These are phyloP conservation scores for Pulveroboletus sp. DNA, from an alignment of 768 basidiomycete genomes.

Conservation along the genomic window DNA sequence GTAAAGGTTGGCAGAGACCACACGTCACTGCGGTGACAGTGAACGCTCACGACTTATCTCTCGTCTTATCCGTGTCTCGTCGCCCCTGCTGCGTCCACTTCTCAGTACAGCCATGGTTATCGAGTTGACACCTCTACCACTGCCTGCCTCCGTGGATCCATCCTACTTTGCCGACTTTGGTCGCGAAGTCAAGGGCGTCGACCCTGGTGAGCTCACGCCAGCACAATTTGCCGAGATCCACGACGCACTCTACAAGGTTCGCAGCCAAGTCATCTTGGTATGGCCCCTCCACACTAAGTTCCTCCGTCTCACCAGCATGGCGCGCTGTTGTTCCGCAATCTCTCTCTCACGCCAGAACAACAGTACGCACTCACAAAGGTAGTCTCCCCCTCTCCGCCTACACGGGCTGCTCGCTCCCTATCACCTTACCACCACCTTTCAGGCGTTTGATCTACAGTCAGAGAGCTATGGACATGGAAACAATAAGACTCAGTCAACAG, in stretches of 20 bases:
- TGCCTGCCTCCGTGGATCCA: slow-evolving; percentile 69
- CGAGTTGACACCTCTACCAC: slow-evolving; percentile 57
- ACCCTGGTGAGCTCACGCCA: slow-evolving; percentile 57
- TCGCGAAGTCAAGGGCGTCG: slow-evolving; percentile 66
- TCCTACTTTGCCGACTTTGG: slow-evolving; percentile 69
- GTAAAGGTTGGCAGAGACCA: no score
- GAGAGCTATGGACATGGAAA: slow-evolving; percentile 81
- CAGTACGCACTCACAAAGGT: slow-evolving; percentile 86
- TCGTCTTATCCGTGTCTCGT: not conserved
- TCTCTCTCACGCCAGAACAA: slow-evolving; percentile 67
- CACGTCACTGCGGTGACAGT: no score
- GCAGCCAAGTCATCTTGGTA: not conserved
- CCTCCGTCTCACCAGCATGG: slow-evolving; percentile 48
- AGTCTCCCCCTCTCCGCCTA: not conserved
- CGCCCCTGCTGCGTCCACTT: not conserved
- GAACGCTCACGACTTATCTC: not conserved
- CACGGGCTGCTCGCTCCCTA: not conserved
- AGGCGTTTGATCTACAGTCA: slow-evolving; percentile 72
- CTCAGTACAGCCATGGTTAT: slow-evolving; percentile 50
- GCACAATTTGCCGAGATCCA: slow-evolving; percentile 64
- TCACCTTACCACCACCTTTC: slow-evolving; percentile 4
- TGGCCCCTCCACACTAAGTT: not conserved
- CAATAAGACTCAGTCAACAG: slow-evolving; percentile 72
- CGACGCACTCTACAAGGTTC: slow-evolving; percentile 72
- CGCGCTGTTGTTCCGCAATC: slow-evolving; percentile 69